Base-by-base conservation (phyloP, 2,329 filamentous ascomycete species). In the Calonectria naviculata region DNA sequence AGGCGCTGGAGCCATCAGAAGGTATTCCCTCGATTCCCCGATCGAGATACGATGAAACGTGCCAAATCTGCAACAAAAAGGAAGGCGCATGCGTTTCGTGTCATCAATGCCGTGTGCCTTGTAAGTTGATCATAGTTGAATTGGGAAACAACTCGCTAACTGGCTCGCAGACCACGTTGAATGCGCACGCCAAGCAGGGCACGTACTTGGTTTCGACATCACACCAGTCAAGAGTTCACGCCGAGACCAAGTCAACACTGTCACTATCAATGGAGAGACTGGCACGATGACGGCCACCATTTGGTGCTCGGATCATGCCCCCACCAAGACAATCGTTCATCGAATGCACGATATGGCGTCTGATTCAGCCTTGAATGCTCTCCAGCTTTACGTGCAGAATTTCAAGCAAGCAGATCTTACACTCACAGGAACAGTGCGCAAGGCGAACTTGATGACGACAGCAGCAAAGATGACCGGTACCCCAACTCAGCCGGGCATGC, bases 351-450 rank as follows among this genome's bases (percentile, higher is more conserved):
- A 98, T 75, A 81, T 90, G 26, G 91, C 93, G 13, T 91, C 93
- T 67, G 91, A 93, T 24, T 87, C 87, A n/a, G 91, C 91, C n/a
- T 84, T 91, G 65, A 97, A 92, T 76, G 95, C 94, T 12, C 85
- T 99, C 61, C 95, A 98, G 81, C 87, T 97, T 29, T 99, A 94
- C 81, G 94, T 93, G 52, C 93, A 93, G 75, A 95, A 93, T 69
- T 98, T 95, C 86, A 99, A 99, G 83, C 96, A 98, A 83, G 96
- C 97, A 10, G 97, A 99, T 80, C 89, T 96, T 46, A 91, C 94
- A 3, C 85, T 98, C 76, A 98, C 95, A 3, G 97, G 97, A 31
- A 98, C 96, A 21, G 94, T 97, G 26, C 93, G 97, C 66, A 98
- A 98, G 83, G 96, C 97, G 26, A 97, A 94, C 70, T 89, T 97